Percentiles rank a stretch among this genome's conserved stretches.
phyloP scores from a whole-genome alignment of 1,284 basidiomycete species.

The Lentinula novae-zelandiae region DNA sequence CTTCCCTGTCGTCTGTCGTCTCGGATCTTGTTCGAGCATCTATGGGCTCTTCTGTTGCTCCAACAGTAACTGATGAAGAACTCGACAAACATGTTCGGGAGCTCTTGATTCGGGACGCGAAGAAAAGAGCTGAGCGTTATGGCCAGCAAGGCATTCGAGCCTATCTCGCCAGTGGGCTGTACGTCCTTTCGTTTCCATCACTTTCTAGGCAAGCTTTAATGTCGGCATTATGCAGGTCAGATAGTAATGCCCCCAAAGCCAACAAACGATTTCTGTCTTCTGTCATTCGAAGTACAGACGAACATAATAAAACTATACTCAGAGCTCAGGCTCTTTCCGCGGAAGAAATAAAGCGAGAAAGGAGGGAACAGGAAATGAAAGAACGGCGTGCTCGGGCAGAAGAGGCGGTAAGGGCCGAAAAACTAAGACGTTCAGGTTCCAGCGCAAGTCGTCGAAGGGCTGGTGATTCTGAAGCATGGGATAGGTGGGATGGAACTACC shows the following conservation, averaged over 20 bases:
- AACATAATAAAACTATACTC: conserved; percentile 84
- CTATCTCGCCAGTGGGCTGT: conserved; percentile 51
- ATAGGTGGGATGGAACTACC: conserved; percentile 44
- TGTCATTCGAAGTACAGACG: conserved; percentile 87
- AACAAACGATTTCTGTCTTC: conserved; percentile 90
- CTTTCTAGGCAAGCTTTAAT: neutral
- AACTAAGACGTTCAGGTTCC: conserved; percentile 38
- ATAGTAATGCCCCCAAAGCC: conserved; percentile 71
- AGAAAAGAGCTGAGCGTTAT: conserved; percentile 79
- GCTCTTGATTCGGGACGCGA: conserved; percentile 85
- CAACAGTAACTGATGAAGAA: conserved; percentile 73
- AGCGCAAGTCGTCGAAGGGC: conserved; percentile 14
- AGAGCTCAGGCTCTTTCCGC: conserved; percentile 75
- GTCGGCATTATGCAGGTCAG: conserved; percentile 25
- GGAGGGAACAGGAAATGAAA: conserved; percentile 57
- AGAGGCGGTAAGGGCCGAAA: conserved; percentile 63
- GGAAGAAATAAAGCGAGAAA: conserved; percentile 62
- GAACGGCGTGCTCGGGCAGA: conserved; percentile 62
- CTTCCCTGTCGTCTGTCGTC: conserved; percentile 78
- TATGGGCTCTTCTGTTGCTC: conserved; percentile 66
- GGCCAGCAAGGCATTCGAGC: conserved; percentile 63
- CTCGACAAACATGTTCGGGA: conserved; percentile 87
- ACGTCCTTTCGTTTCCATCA: neutral
- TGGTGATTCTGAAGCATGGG: conserved; percentile 35
- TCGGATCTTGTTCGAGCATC: conserved; percentile 80